A percentile compares a stretch with the other conserved stretches of the same genome.
Evolutionary conservation across 371 early-diverging fungal genomes (phyloP).

Genomic region (Syncephalastrum sp.): DNA sequence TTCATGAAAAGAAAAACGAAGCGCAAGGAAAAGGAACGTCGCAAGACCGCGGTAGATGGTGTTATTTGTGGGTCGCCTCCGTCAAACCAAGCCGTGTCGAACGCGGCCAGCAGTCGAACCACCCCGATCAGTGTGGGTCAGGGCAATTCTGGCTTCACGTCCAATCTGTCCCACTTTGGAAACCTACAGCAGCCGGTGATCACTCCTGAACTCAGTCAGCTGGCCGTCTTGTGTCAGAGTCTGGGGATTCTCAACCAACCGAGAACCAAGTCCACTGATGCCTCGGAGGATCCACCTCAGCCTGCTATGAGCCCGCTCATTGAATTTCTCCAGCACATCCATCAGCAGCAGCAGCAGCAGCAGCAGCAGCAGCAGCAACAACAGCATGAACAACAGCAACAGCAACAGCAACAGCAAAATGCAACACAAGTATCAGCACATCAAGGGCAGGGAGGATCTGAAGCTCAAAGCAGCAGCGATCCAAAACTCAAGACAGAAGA

Average conservation of each 20-base stretch:
- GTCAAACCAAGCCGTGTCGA: background rate
- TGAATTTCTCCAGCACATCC: slow-evolving; percentile 23
- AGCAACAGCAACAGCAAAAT: slow-evolving; percentile 17
- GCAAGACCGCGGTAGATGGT: slow-evolving; percentile 31
- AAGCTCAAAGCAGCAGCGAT: no score
- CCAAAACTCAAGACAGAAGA: slow-evolving; percentile 4
- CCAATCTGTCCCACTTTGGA: background rate
- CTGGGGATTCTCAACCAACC: slow-evolving; percentile 21
- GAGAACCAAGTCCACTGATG: background rate
- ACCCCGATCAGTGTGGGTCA: background rate
- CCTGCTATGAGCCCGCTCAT: slow-evolving; percentile 2
- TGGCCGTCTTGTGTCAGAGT: slow-evolving; percentile 47
- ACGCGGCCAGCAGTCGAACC: background rate
- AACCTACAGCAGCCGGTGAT: slow-evolving; percentile 2
- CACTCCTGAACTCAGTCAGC: slow-evolving; percentile 29
- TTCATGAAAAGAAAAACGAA: slow-evolving; percentile 67
- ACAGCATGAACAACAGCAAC: slow-evolving; percentile 9
- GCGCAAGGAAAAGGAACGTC: slow-evolving; percentile 67
- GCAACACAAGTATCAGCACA: slow-evolving; percentile 26
- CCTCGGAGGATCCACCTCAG: no score
- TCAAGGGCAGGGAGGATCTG: slow-evolving; percentile 4
- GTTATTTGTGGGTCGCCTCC: slow-evolving; percentile 17
- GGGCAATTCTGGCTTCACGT: background rate
- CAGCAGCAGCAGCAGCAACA: slow-evolving; percentile 10
- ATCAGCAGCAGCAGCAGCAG: slow-evolving; percentile 22